Evolutionary conservation across 257 asterid species (phyloP).

Genomic region (Nicotiana sylvestris): DNA sequence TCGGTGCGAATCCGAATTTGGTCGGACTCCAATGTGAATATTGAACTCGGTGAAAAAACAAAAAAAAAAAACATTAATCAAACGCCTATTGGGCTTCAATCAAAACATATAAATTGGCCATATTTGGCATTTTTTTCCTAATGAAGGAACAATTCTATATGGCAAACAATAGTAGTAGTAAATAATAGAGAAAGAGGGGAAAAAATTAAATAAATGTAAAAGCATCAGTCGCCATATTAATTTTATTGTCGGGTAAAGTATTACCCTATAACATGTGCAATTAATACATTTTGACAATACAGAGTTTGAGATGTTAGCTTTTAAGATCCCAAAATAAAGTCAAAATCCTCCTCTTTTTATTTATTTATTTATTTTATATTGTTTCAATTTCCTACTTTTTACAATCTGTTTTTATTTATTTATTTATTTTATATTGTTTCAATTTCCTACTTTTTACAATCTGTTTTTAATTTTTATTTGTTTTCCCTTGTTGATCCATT

Average conservation of each 20-base stretch:
- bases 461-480: not conserved
- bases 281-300: conserved; percentile 5
- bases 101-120: not conserved
- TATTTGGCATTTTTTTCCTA: not conserved
- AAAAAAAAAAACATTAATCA: not conserved
- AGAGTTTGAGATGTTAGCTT: not conserved
- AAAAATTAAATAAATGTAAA: not conserved
- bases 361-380: not conserved
- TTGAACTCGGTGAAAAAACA: too few species aligned
- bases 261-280: not conserved
- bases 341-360: not conserved
- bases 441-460: not conserved
- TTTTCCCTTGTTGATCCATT: not conserved
- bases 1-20: too few species aligned
- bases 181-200: not conserved
- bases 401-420: too few species aligned
- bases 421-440: not conserved
- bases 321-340: not conserved
- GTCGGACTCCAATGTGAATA: too few species aligned
- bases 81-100: not conserved
- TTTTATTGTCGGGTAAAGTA: not conserved
- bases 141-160: not conserved
- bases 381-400: too few species aligned
- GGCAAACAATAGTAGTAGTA: not conserved
- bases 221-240: not conserved